Base-by-base conservation (phyloP, 352 stramenopile species). In the Pythium sukuiense region DNA sequence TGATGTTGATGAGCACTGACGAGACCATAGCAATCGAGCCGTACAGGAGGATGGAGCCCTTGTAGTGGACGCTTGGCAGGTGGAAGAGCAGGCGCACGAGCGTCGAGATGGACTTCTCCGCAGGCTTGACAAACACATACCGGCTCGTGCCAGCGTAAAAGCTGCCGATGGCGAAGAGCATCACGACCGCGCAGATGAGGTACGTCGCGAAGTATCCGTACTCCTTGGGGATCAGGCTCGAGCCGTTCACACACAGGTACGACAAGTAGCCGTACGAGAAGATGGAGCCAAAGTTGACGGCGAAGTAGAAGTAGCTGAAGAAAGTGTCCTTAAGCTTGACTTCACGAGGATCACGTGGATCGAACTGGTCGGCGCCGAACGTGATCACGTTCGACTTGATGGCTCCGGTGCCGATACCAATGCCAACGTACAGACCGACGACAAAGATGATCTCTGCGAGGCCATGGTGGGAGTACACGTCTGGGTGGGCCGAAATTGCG, bases 301-400 rank as follows among this genome's bases (percentile, higher is more conserved):
- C 75, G 71, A 78, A 92, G 74, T 95, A 96, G 65, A 93, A 93
- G 35, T 79, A 83, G 48, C 76, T 89, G 76, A 95, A 96, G 70
- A 87, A 96, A 24, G 64, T 81, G 16, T 76, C 70, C 49, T 88
- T 82, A 26, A 87, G 63, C 16, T 77, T 73, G 33, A 72, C 61
- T 64, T 88, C 77, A 11, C 56, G 54, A 1, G 70, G 74, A 24
- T 79, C 75, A n/a, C 60, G 59, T 5, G 76, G 77, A 11, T 83
- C 74, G 56, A 88, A 90, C 69, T 89, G 80, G 65, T 89, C 80
- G 20, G 73, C 69, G 33, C 69, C 69, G 24, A 73, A 68, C 6
- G 69, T 72, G 39, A 76, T 71, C 9, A 72, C 64, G 54, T 72
- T 76, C 12, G 69, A 71, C 59, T 72, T 69, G 58, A 73, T 69